Conservation (phyloP, 2,329 filamentous ascomycete genomes). For the Calonectria leucothoes region DNA sequence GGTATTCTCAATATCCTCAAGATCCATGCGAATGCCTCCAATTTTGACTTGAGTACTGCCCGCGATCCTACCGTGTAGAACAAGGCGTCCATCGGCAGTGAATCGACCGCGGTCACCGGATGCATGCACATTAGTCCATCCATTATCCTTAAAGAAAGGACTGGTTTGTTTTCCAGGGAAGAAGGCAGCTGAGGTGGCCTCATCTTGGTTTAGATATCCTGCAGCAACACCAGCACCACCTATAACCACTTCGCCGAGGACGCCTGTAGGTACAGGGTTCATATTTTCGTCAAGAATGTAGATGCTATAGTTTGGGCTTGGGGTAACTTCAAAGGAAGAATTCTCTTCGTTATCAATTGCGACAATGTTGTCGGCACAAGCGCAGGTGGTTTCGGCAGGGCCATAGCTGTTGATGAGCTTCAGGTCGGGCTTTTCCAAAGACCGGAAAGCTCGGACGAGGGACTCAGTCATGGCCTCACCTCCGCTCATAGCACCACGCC, state of each 20-base stretch:
- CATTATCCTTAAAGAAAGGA: background rate
- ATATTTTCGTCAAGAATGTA: slow-evolving; percentile 54
- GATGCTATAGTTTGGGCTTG: slow-evolving; percentile 46
- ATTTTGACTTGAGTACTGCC: background rate
- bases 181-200: background rate
- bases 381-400: background rate
- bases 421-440: background rate
- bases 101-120: background rate
- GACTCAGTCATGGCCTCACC: slow-evolving; percentile 28
- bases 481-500: slow-evolving; percentile 26
- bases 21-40: background rate
- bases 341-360: background rate
- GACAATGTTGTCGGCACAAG: slow-evolving; percentile 10
- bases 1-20: background rate
- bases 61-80: background rate
- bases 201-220: slow-evolving; percentile 52
- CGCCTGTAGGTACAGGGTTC: slow-evolving; percentile 22
- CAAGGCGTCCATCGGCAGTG: background rate
- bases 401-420: slow-evolving; percentile 14
- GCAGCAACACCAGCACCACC: slow-evolving; percentile 53
- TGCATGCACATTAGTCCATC: background rate
- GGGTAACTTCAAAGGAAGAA: background rate
- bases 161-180: background rate
- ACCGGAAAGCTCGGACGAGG: slow-evolving; percentile 19
- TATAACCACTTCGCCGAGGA: slow-evolving; percentile 38